Evolutionary conservation across 164 flowering plant species (phyloP), one percentile per base, ranked within the genome.

Genomic region (Platanus orientalis): DNA sequence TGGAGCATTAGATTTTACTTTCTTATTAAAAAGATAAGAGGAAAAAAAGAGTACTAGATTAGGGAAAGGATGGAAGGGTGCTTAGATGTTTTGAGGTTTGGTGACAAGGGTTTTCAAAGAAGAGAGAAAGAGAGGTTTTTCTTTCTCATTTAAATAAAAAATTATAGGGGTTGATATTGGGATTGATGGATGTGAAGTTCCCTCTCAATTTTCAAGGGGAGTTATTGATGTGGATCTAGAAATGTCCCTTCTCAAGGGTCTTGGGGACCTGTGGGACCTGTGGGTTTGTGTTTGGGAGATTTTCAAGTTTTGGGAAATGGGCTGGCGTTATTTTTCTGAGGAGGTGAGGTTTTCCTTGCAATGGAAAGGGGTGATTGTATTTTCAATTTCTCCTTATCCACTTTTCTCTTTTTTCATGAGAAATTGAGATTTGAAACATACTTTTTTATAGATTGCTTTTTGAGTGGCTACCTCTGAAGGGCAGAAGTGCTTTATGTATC

Each of bases 201-300:
- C 24, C 61, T 34, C 74, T 58, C 87, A 75, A 66, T 24, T 78
- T 75, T 79, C 85, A 73, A 86, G 81, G 78, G 69, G 73, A 78
- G 84, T 68, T 65, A 60, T 72, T 72, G 75, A 75, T 76, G 81
- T 73, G 66, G 73, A 86, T 79, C 74, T 75, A 77, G 75, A 80
- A 79, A 84, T 81, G 86, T 81, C 70, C 66, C 71, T 75, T 81
- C 78, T 79, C 82, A 80, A 79, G 80, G 81, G 29, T 27, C 58
- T 64, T 81, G 73, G 83, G 76, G 70, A 71, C 81, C 75, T 52
- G 75, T 75, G 69, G 76, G 42, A 36, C 42, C 42, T 7, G 42
- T 36, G 42, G 42, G 39, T 70, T 69, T 69, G 69, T 65, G 77
- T 54, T 69, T 57, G 63, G 34, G 28, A 69, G 74, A 67, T 69